Base-by-base conservation (phyloP, 352 stramenopile genomes). In the Blastocystis sp. region DNA sequence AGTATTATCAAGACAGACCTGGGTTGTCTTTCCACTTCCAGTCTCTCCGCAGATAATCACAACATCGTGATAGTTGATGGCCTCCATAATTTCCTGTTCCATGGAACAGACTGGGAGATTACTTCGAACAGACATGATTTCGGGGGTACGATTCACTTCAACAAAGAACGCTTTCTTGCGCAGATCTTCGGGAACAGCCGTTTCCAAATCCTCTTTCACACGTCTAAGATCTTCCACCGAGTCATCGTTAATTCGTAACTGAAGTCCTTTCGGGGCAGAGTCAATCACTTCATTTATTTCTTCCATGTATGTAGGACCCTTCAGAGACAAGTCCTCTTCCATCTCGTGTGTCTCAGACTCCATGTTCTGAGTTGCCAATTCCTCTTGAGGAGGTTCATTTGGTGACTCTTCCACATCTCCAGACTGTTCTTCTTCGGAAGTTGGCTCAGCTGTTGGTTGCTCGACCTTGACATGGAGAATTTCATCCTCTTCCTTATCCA, bases 1-100 rank as follows among this genome's bases (percentile, higher is more conserved):
- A 41, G 24, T 18, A 26, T 53, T 5, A 37, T 66, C 30, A 16
- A 62, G 11, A 20, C 76, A 18, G 20, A 79, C 62, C 76, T 99
- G 96, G 3, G 96, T 99, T 8, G 94, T 98, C 91, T 99, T 99
- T 66, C 97, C 97, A 92, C 93, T 97, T 34, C 97, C 97, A 8
- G 97, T 99, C 87, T 99, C 97, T 90, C 95, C 96, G 90, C 96
- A 98, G 6, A 99, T 81, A 66, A 99, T 98, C 18, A 98, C 94
- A n/a, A 98, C 96, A 90, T 98, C 95, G 89, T 98, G 95, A 0
- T 95, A 91, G 13, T 92, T 92, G 76, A 99, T 96, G 0, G 96
- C 93, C 90, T 99, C 97, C 92, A 99, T 98, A 87, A 99, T 98
- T 92, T 99, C 97, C 92, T 98, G 97, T 91, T 99, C 97, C 90